Percentiles rank a stretch among this genome's conserved stretches.
phyloP scores from a whole-genome alignment of 1,284 basidiomycete genomes.

The Apiotrichum veenhuisii region DNA sequence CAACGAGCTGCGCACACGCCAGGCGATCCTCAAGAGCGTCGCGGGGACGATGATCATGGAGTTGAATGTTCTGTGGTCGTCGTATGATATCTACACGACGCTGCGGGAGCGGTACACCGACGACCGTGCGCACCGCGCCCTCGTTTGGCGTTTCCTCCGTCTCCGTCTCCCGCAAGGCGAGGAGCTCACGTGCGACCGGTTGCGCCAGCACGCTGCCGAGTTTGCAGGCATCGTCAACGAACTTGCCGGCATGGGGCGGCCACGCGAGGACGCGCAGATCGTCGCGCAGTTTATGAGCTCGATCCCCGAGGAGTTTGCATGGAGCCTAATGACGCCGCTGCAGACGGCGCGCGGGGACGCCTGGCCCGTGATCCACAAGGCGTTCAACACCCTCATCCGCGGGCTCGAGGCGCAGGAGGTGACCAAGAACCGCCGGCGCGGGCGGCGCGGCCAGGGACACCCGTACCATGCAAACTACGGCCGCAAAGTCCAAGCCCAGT shows the following conservation, averaged over 20 bases:
- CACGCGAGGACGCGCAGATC: slow-evolving; percentile 1
- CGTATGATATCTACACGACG: background rate
- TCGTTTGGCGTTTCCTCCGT: slow-evolving; percentile 2
- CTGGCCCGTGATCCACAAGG: slow-evolving; percentile 2
- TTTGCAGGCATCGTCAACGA: slow-evolving; percentile 2
- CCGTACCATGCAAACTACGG: slow-evolving; percentile 1
- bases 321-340: background rate
- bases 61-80: background rate
- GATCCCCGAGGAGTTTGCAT: background rate
- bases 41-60: background rate
- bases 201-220: background rate
- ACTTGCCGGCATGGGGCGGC: background rate
- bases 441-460: background rate
- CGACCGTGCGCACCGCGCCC: slow-evolving; percentile 4
- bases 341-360: slow-evolving; percentile 2
- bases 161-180: background rate
- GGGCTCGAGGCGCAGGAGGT: slow-evolving; percentile 2
- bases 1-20: slow-evolving; percentile 3
- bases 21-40: background rate
- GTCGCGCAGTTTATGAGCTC: background rate
- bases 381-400: background rate
- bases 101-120: background rate
- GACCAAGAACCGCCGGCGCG: background rate
- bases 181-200: background rate
- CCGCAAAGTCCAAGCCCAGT: background rate